Evolutionary conservation across 2,329 filamentous ascomycete species (phyloP).

Genomic region (Triangularia verruculosa): DNA sequence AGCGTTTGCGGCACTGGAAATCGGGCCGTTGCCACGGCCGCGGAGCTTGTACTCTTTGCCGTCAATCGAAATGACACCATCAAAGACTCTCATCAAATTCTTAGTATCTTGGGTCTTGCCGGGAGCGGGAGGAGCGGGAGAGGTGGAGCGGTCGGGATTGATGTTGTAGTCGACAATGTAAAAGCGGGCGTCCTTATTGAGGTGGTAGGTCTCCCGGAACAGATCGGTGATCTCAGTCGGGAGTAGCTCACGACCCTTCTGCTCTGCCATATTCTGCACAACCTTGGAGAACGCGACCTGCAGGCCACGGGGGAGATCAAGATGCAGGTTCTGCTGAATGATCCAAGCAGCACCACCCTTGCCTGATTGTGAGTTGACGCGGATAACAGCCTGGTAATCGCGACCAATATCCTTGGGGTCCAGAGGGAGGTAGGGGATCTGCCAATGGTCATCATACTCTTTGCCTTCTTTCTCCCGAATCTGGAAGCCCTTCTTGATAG

Average conservation of each 20-base stretch:
- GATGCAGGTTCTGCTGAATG: constrained; percentile 80
- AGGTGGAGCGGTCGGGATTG: constrained; percentile 73
- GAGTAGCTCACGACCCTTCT: constrained; percentile 77
- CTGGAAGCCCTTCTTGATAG: constrained; percentile 90
- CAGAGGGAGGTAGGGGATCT: constrained; percentile 86
- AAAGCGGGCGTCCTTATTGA: constrained; percentile 81
- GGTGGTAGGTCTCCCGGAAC: constrained; percentile 86
- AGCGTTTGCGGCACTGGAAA: constrained; percentile 83
- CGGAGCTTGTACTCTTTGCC: constrained; percentile 73
- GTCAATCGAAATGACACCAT: constrained; percentile 80
- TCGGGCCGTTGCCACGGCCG: constrained; percentile 83
- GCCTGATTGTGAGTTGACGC: constrained; percentile 93
- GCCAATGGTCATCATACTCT: constrained; percentile 67
- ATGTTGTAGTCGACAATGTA: constrained; percentile 89
- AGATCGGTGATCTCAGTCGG: constrained; percentile 79
- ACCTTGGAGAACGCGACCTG: constrained; percentile 88
- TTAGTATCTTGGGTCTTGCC: constrained; percentile 74
- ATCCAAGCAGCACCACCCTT: constrained; percentile 96
- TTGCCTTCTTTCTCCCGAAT: constrained; percentile 60
- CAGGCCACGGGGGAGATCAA: constrained; percentile 88
- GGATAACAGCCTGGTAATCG: constrained; percentile 96
- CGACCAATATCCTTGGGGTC: constrained; percentile 91
- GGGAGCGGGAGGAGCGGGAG: constrained; percentile 63
- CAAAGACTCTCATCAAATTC: constrained; percentile 77
- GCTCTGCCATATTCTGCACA: constrained; percentile 79